These are phyloP conservation scores for Pestalotiopsis sp. DNA, from an alignment of 2,329 filamentous ascomycete genomes.

Conservation along the genomic window DNA sequence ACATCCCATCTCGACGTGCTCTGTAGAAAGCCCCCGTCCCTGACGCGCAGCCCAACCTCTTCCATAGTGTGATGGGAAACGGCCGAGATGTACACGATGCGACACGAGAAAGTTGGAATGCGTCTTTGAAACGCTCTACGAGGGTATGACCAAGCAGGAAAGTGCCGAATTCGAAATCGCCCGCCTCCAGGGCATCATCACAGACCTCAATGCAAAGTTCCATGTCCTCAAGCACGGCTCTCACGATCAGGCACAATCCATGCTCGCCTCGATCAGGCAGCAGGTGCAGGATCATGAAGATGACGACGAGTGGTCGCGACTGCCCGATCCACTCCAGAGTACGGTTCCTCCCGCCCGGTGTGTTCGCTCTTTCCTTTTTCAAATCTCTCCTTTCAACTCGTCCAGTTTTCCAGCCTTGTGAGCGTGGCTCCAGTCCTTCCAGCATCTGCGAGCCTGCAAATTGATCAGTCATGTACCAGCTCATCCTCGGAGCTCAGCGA, in stretches of 20 bases:
- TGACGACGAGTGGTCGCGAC: neutral
- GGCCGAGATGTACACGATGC: constrained; percentile 9
- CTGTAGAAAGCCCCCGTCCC: neutral
- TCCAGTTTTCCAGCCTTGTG: neutral
- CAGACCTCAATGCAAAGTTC: neutral
- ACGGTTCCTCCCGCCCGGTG: neutral
- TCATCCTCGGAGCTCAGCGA: neutral
- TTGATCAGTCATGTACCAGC: neutral
- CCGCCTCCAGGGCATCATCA: neutral
- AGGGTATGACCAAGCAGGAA: constrained; percentile 9
- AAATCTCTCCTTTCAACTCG: neutral
- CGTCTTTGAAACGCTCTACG: neutral
- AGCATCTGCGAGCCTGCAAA: neutral
- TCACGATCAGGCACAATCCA: neutral
- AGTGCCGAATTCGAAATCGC: constrained; percentile 3
- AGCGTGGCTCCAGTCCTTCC: neutral
- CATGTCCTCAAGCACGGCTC: neutral
- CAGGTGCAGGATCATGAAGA: neutral
- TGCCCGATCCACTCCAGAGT: neutral
- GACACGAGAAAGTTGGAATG: neutral
- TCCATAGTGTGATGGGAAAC: constrained; percentile 10
- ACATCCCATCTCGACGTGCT: neutral
- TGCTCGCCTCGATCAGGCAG: constrained; percentile 1
- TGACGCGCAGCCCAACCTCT: neutral
- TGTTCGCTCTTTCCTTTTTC: neutral